Conservation (phyloP, 306 rosid genomes). For the Casuarina equisetifolia region DNA sequence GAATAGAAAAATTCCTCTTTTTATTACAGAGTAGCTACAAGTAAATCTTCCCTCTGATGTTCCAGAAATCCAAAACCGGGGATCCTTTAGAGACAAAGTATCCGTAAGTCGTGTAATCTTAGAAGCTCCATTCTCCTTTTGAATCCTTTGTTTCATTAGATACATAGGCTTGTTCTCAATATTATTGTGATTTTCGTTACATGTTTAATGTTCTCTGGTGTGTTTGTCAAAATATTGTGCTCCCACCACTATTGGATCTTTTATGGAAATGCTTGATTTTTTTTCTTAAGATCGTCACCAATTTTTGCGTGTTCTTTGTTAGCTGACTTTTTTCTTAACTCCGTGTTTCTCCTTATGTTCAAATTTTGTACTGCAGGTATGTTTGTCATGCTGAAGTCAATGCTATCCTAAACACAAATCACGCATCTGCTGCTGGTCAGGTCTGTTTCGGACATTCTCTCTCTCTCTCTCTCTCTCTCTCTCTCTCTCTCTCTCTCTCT, state of each 20-base stretch:
- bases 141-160: background rate
- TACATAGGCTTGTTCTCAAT: background rate
- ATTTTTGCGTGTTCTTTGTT: background rate
- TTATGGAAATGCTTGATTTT: background rate
- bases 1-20: background rate
- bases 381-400: conserved; percentile 98
- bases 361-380: conserved; percentile 48
- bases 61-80: conserved; percentile 77
- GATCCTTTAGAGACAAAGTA: conserved; percentile 91
- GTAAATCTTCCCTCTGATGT: conserved; percentile 19
- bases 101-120: conserved; percentile 62
- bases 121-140: background rate
- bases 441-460: conserved; percentile 34
- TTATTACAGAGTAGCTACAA: conserved; percentile 1
- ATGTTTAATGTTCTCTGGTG: background rate
- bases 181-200: background rate
- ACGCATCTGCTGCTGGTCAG: conserved; percentile 97
- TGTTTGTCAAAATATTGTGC: background rate
- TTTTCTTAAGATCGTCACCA: background rate
- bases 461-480: background rate
- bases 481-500: background rate
- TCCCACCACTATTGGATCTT: conserved; percentile 1
- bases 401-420: conserved; percentile 89
- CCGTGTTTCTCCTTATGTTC: conserved; percentile 10
- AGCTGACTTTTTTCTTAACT: background rate